Evolutionary conservation across 148 eudicot species (phyloP).

Genomic region (Camellia lanceoleosa): DNA sequence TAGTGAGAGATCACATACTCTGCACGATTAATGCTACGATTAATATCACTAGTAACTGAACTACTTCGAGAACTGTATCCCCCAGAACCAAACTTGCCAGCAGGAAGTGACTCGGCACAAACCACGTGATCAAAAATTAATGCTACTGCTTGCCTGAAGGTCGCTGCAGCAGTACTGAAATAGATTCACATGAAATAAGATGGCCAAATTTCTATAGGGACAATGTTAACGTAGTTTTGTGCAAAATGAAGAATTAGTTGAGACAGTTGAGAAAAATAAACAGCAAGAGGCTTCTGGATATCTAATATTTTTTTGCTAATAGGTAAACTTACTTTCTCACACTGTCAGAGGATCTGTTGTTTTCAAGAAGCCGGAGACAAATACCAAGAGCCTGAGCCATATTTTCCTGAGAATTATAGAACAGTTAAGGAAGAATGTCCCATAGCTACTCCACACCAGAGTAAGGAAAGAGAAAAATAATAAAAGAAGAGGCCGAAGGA

Average conservation of each 20-base stretch:
- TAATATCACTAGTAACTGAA: slow-evolving; percentile 88
- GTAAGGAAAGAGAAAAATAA: not conserved
- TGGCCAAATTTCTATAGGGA: not conserved
- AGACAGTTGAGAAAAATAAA: not conserved
- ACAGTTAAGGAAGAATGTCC: slow-evolving; percentile 4
- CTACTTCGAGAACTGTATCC: slow-evolving; percentile 73
- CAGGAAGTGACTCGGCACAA: slow-evolving; percentile 81
- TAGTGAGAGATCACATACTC: slow-evolving; percentile 56
- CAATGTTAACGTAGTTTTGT: not conserved
- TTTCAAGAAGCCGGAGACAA: slow-evolving; percentile 89
- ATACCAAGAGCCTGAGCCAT: slow-evolving; percentile 94
- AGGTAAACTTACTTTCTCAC: slow-evolving; percentile 70
- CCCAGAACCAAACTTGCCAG: slow-evolving; percentile 75
- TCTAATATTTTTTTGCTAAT: too few species aligned
- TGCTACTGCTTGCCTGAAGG: slow-evolving; percentile 98
- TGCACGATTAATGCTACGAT: slow-evolving; percentile 68
- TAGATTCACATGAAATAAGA: slow-evolving; percentile 21
- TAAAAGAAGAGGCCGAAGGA: not conserved
- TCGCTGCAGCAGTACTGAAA: slow-evolving; percentile 97
- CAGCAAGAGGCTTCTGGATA: not conserved
- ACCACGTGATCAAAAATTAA: slow-evolving; percentile 85
- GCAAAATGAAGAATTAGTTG: not conserved
- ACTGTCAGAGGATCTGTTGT: slow-evolving; percentile 85
- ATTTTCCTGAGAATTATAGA: slow-evolving; percentile 55
- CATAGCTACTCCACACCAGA: not conserved